Base-by-base conservation (phyloP, 108 stramenopile genomes). In the Seminavis robusta region DNA sequence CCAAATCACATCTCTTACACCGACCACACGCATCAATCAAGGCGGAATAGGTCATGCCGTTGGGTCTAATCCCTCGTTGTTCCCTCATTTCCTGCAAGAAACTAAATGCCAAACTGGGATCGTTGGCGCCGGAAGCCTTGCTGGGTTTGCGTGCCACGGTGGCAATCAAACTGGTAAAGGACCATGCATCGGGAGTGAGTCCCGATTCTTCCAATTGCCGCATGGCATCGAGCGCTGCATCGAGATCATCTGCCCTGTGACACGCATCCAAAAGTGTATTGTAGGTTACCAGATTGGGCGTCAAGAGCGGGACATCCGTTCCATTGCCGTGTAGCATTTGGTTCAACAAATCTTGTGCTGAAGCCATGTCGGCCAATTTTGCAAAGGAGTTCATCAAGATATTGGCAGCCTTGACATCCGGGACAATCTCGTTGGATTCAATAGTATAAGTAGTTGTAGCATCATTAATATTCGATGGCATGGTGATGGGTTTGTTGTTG, bases 371-470 rank as follows among this genome's bases (percentile, higher is more conserved):
- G 7, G 76, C 83, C 21, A 86, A 45, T 59, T 90, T 94, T 4
- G 89, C 83, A 61, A 84, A 89, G 17, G 71, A 76, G 63, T 94
- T 91, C 93, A 94, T 88, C 13, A 90, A 63, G 39, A 86, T 91
- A 45, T 94, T 94, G 65, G 80, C 81, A 43, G 87, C 80, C 45
- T 81, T 83, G 9, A 88, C 84, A 67, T 89, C 88, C 1, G 88
- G 88, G 23, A 88, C 59, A 16, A 74, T 77, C 9, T n/a, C n/a
- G n/a, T n/a, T n/a, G n/a, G n/a, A n/a, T n/a, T n/a, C n/a, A n/a
- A n/a, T n/a, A 41, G 16, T n/a, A n/a, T n/a, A 44, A 28, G 9
- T 32, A n/a, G 21, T 6, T 15, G 16, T 17, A 11, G 31, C 1
- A 8, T 46, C 1, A 2, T 10, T 24, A n/a, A 15, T 11, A 13